Base-by-base conservation (phyloP, 1,139 yeast species). In the Kurtzmaniella quercitrusa region DNA sequence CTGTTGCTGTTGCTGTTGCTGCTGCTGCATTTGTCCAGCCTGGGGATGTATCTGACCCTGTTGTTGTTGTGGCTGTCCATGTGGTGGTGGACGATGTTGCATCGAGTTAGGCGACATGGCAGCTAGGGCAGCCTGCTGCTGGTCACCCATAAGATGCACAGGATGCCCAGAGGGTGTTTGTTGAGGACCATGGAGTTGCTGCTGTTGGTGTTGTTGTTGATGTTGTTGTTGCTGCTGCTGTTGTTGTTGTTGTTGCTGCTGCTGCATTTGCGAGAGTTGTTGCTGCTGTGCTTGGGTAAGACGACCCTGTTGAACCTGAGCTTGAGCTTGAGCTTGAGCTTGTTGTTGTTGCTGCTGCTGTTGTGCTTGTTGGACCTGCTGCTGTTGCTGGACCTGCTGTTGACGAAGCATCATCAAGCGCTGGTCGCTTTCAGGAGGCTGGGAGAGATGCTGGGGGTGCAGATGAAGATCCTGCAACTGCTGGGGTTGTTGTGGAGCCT, bases 261-360 rank as follows among this genome's bases (percentile, higher is more conserved):
- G 62, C 16, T 56, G 63, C 24, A 47, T 51, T 38, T 51, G 50
- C 25, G 46, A 14, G 18, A 16, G 48, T 31, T 55, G 53, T 45
- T 49, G 51, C 44, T 50, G 57, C 38, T 41, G 54, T 24, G 45
- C 50, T 37, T 44, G 50, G 16, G 42, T 14, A 11, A 21, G 25
- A 14, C 21, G 45, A 25, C 42, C 45, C 45, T 51, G 59, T 31
- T 44, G 50, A 15, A 50, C 54, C 31, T 38, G 48, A 14, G 40
- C 47, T 23, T 46, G 49, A n/a, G 48, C 52, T 44, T 63, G 67
- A 34, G 59, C 50, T 44, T 62, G 62, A 1, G 70, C 71, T 19
- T 68, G 67, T n/a, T 27, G 31, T n/a, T 27, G 37, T 65, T 67
- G 38, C 37, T 46, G 58, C 14, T 46, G 45, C 39, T 44, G 53